Percentiles rank a stretch among this genome's conserved stretches.
phyloP scores from a whole-genome alignment of 176 grass and related monocot species.

The Oryza nivara region DNA sequence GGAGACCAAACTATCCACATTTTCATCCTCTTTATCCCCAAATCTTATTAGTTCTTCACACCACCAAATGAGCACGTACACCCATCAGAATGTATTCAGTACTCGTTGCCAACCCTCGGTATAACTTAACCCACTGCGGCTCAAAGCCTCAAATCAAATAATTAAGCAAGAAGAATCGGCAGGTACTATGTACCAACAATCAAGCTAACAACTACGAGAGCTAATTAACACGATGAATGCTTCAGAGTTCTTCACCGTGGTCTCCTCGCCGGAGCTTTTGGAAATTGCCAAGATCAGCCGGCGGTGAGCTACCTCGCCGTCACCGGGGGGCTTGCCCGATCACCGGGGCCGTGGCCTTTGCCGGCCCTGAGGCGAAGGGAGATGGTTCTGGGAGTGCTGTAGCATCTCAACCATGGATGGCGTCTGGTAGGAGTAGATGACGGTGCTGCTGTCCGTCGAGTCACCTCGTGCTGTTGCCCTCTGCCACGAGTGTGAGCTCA shows the following conservation, averaged over 20 bases:
- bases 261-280: slow-evolving; percentile 6
- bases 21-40: slow-evolving; percentile 3
- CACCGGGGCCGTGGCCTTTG: slow-evolving; percentile 16
- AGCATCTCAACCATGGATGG: slow-evolving; percentile 92
- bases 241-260: not conserved
- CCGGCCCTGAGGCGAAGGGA: slow-evolving; percentile 38
- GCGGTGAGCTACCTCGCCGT: slow-evolving; percentile 33
- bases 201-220: slow-evolving; percentile 41
- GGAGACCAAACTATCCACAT: slow-evolving; percentile 32
- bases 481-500: slow-evolving; percentile 96
- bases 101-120: not conserved
- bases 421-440: slow-evolving; percentile 79
- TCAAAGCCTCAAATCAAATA: slow-evolving; percentile 38
- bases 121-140: slow-evolving; percentile 17
- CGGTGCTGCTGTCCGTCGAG: slow-evolving; percentile 68
- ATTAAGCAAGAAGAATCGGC: slow-evolving; percentile 43
- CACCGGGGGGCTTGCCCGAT: not conserved
- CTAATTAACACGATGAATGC: slow-evolving; percentile 14
- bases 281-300: not conserved
- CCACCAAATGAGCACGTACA: slow-evolving; percentile 33
- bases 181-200: slow-evolving; percentile 46
- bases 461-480: slow-evolving; percentile 84
- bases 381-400: slow-evolving; percentile 62
- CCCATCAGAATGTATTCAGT: slow-evolving; percentile 33
- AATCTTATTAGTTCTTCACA: slow-evolving; percentile 52